Conservation (phyloP, 345 rosid genomes). For the Pseudoturritis turrita region DNA sequence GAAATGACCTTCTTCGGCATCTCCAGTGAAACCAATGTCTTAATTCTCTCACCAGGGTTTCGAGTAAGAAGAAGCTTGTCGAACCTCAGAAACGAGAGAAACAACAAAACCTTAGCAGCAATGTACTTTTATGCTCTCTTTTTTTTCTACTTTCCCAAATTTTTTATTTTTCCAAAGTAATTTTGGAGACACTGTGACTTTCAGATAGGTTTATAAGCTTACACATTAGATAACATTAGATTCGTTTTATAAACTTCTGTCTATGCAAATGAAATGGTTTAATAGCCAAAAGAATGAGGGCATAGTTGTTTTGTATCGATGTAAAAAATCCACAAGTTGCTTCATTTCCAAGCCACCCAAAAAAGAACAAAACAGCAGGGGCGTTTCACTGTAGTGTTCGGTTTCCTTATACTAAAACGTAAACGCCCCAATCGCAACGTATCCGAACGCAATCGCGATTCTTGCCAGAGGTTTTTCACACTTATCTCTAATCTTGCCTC, state of each 20-base stretch:
- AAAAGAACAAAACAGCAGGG: neutral
- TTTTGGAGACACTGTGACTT: neutral
- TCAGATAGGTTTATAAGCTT: no score
- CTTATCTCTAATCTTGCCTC: neutral
- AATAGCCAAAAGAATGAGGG: neutral
- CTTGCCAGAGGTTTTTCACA: constrained; percentile 3
- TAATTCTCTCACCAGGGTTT: neutral
- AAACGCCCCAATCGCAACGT: neutral
- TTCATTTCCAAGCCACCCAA: constrained; percentile 16
- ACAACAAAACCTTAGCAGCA: neutral
- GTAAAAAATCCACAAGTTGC: constrained; percentile 9
- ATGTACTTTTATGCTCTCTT: no score
- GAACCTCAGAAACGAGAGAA: no score
- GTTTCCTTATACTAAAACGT: constrained; percentile 3
- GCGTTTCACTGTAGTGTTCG: neutral
- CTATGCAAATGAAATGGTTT: neutral
- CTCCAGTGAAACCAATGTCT: neutral
- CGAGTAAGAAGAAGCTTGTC: neutral
- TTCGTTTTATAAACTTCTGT: neutral
- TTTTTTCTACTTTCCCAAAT: neutral
- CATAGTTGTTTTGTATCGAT: constrained; percentile 3
- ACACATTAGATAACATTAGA: neutral
- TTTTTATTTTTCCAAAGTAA: neutral
- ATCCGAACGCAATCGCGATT: constrained; percentile 11
- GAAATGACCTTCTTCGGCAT: neutral